Percentiles rank a stretch among this genome's conserved stretches.
phyloP scores from a whole-genome alignment of 2,329 filamentous ascomycete genomes.

The Metarhizium guizhouense region DNA sequence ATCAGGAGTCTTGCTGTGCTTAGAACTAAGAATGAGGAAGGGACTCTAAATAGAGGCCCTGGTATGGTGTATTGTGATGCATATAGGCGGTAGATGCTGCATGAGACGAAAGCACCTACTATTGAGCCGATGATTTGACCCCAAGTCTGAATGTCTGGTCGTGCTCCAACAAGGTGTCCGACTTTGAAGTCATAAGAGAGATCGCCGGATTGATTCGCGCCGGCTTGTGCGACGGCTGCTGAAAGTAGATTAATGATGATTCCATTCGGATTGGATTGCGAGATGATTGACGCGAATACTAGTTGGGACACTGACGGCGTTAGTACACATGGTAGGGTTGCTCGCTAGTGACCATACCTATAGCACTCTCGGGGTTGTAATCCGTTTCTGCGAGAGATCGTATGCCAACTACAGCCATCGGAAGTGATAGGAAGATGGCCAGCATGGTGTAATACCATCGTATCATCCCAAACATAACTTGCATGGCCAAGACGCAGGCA shows the following conservation, averaged over 20 bases:
- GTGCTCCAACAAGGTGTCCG: not conserved
- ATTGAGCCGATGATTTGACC: conserved; percentile 3
- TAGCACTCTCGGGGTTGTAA: conserved; percentile 1
- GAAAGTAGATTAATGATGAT: conserved; percentile 1
- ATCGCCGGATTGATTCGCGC: conserved; percentile 1
- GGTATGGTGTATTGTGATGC: not conserved
- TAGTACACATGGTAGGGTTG: not conserved
- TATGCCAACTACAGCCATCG: conserved; percentile 1
- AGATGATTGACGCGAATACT: not conserved
- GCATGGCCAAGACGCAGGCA: not conserved
- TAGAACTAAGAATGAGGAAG: not conserved
- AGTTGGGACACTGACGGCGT: not conserved
- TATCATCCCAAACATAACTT: not conserved
- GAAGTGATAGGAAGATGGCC: conserved; percentile 1
- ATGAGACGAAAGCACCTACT: not conserved
- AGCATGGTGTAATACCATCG: conserved; percentile 2
- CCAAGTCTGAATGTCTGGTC: not conserved
- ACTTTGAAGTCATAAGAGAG: conserved; percentile 3
- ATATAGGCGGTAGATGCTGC: not conserved
- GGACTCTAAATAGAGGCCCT: not conserved
- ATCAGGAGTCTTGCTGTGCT: not conserved
- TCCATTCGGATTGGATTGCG: not conserved
- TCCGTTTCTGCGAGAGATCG: conserved; percentile 3
- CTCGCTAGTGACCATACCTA: not conserved
- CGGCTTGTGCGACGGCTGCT: not conserved